phyloP scores from a whole-genome alignment of 139 green algal genomes.

The Coelastrella sp. region DNA sequence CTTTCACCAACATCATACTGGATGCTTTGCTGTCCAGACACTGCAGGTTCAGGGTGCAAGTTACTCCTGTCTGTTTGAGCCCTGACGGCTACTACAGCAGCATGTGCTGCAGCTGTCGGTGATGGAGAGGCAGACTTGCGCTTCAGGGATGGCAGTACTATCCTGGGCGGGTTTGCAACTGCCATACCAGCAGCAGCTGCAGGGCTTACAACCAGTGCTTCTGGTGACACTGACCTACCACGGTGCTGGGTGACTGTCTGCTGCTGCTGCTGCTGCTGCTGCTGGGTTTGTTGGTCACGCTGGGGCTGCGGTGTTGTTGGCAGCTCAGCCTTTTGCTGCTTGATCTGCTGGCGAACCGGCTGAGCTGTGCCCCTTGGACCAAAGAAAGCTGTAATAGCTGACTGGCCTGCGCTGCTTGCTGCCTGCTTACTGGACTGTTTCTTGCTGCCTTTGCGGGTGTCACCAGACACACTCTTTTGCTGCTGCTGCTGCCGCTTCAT shows the following conservation, averaged over 20 bases:
- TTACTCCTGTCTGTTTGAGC: no score
- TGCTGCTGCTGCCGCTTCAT: constrained; percentile 12
- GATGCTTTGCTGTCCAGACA: no score
- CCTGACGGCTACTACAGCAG: background rate
- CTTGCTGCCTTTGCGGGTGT: constrained; percentile 16
- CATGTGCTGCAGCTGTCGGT: constrained; percentile 1
- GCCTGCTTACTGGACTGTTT: constrained; percentile 29
- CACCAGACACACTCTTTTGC: background rate
- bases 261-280: background rate
- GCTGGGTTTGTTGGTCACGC: background rate
- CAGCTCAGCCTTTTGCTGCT: background rate
- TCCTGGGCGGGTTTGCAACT: background rate
- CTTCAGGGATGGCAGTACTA: constrained; percentile 14
- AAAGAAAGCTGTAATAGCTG: constrained; percentile 53
- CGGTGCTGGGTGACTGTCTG: no score
- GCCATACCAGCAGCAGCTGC: constrained; percentile 3
- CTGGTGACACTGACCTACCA: no score
- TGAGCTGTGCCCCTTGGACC: background rate
- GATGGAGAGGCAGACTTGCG: no score
- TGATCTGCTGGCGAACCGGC: no score
- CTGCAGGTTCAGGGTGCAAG: no score
- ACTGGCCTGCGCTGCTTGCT: constrained; percentile 40
- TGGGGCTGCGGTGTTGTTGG: background rate
- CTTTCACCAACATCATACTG: no score
- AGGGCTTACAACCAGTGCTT: background rate